Conservation (phyloP, 495 filamentous ascomycete genomes). For the Neurospora tetraspora region DNA sequence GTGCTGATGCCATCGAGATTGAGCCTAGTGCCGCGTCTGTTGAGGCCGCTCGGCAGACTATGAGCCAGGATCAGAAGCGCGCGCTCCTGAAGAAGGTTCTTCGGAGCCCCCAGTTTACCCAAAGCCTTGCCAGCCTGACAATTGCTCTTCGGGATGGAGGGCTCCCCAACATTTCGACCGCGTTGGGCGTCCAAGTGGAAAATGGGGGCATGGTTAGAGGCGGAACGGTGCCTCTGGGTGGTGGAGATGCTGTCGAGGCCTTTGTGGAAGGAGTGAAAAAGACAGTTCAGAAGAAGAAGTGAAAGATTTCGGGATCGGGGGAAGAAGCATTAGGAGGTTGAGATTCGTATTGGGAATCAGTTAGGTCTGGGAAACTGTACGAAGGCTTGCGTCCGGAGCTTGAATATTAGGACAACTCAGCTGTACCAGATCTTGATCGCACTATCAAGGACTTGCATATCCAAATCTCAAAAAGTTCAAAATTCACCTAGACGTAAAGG, state of each 20-base stretch:
- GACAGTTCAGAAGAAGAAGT: constrained; percentile 51
- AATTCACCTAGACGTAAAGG: background rate
- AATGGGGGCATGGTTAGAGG: constrained; percentile 74
- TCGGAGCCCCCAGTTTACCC: constrained; percentile 82
- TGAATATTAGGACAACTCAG: background rate
- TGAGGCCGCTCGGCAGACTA: constrained; percentile 61
- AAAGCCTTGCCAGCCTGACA: constrained; percentile 75
- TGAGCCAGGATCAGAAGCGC: constrained; percentile 70
- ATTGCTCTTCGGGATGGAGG: constrained; percentile 88
- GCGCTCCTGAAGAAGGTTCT: constrained; percentile 71
- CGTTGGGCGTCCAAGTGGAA: constrained; percentile 64
- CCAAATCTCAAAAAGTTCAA: background rate
- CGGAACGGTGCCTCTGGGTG: constrained; percentile 71
- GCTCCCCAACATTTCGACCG: constrained; percentile 78
- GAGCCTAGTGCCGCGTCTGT: constrained; percentile 58
- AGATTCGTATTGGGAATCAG: background rate
- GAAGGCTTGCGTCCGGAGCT: background rate
- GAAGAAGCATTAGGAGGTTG: background rate
- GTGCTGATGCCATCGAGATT: constrained; percentile 23
- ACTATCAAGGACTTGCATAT: background rate
- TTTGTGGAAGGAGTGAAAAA: constrained; percentile 83
- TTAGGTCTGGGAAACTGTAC: background rate
- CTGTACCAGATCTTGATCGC: background rate
- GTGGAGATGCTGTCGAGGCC: constrained; percentile 77
- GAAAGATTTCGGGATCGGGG: background rate